phyloP scores from a whole-genome alignment of 371 early-diverging fungal species.

The Mortierella sp. region DNA sequence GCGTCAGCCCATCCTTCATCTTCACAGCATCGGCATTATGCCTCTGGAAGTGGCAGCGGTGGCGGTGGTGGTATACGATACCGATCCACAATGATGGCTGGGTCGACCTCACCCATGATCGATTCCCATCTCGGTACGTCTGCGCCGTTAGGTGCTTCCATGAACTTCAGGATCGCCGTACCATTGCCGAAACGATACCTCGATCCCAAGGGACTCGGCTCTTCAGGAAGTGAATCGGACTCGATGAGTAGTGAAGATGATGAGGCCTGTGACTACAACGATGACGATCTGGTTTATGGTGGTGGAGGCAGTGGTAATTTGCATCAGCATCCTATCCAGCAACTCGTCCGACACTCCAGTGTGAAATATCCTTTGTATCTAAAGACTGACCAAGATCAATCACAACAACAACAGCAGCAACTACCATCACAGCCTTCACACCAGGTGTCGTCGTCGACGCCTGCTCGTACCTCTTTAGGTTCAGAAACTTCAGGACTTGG shows the following conservation, averaged over 20 bases:
- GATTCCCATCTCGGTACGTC: slow-evolving; percentile 41
- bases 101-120: slow-evolving; percentile 20
- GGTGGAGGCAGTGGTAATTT: neutral
- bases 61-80: neutral
- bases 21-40: neutral
- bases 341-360: too few relatives aligned
- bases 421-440: slow-evolving; percentile 18
- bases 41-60: neutral
- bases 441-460: slow-evolving; percentile 23
- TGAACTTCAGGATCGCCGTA: slow-evolving; percentile 48
- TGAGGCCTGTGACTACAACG: slow-evolving; percentile 36
- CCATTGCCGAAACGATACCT: slow-evolving; percentile 42
- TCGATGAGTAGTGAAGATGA: slow-evolving; percentile 47
- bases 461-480: slow-evolving; percentile 55
- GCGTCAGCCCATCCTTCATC: slow-evolving; percentile 12
- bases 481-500: slow-evolving; percentile 40
- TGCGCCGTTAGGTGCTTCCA: slow-evolving; percentile 34
- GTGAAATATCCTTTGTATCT: too few relatives aligned
- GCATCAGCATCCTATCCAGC: slow-evolving; percentile 7
- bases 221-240: slow-evolving; percentile 49
- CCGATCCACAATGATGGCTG: slow-evolving; percentile 9
- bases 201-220: slow-evolving; percentile 25
- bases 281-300: slow-evolving; percentile 33
- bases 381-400: slow-evolving; percentile 1
- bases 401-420: slow-evolving; percentile 9